These are phyloP conservation scores for Aspergillus kassunensis DNA, from an alignment of 495 filamentous ascomycete genomes.

Conservation along the genomic window DNA sequence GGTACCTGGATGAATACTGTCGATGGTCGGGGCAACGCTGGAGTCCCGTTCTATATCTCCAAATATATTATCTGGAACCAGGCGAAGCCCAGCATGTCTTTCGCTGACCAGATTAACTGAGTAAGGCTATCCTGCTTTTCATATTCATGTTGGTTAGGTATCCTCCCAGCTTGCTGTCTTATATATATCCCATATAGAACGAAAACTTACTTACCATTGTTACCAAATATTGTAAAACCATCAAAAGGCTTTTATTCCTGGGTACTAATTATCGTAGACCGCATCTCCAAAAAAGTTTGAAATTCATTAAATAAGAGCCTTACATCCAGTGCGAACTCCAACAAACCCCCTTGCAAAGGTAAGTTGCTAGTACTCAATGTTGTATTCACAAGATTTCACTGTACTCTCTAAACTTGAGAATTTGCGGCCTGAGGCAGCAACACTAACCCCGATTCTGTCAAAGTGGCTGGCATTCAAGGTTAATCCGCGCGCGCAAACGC, in stretches of 20 bases:
- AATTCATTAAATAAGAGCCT: no score
- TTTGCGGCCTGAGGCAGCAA: background rate
- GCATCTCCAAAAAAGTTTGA: no score
- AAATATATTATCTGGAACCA: conserved; percentile 13
- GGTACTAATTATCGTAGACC: no score
- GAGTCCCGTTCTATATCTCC: conserved; percentile 7
- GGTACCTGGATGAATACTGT: conserved; percentile 10
- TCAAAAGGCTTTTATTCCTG: no score
- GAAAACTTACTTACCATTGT: no score
- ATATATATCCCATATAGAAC: no score
- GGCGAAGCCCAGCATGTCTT: conserved; percentile 9
- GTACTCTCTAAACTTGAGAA: background rate
- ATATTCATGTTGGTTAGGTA: background rate
- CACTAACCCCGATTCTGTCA: background rate
- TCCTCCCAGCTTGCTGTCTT: no score
- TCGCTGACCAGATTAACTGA: conserved; percentile 9
- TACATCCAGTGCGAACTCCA: no score
- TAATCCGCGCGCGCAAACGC: background rate
- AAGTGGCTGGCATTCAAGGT: background rate
- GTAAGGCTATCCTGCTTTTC: background rate
- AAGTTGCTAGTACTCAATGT: no score
- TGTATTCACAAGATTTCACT: no score
- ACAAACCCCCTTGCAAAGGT: no score
- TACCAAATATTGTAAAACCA: no score
- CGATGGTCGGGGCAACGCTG: conserved; percentile 8